These are phyloP conservation scores for Chromera velia DNA, from an alignment of 73 alveolate species.

Conservation along the genomic window DNA sequence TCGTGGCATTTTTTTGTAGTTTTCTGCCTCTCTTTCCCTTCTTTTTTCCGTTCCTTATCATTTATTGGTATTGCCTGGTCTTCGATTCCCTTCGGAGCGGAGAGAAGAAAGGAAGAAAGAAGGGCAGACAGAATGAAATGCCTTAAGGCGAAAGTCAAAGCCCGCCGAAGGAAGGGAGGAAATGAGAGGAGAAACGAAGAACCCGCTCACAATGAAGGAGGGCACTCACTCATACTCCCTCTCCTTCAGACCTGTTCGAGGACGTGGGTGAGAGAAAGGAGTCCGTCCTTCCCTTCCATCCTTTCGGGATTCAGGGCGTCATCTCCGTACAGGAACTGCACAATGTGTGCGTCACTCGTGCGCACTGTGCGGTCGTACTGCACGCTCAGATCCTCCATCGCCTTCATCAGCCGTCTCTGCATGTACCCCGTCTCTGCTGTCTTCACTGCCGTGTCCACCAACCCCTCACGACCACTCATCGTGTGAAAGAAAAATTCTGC, in stretches of 20 bases:
- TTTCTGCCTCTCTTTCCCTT: too few species aligned
- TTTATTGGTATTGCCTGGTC: too few species aligned
- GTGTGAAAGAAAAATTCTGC: constrained; percentile 99
- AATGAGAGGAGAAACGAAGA: background rate
- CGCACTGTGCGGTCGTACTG: constrained; percentile 81
- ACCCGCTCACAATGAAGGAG: background rate
- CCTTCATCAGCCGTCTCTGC: constrained; percentile 95
- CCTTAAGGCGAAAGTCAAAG: too few species aligned
- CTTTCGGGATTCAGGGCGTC: constrained; percentile 89
- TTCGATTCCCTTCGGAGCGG: too few species aligned
- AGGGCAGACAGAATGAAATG: too few species aligned
- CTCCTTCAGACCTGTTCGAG: too few species aligned
- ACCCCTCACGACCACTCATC: constrained; percentile 99
- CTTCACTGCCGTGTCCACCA: constrained; percentile 96
- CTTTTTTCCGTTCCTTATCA: too few species aligned
- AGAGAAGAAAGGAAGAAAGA: too few species aligned
- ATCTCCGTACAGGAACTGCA: constrained; percentile 86
- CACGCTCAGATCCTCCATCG: constrained; percentile 91
- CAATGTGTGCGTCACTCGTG: constrained; percentile 70
- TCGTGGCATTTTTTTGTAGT: too few species aligned
- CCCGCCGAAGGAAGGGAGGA: background rate
- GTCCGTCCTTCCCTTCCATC: constrained; percentile 63
- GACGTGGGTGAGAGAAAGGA: background rate
- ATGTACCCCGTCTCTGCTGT: constrained; percentile 99
- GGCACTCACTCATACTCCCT: background rate